phyloP scores from a whole-genome alignment of 495 filamentous ascomycete genomes.

The Aspergillus conjunctus region DNA sequence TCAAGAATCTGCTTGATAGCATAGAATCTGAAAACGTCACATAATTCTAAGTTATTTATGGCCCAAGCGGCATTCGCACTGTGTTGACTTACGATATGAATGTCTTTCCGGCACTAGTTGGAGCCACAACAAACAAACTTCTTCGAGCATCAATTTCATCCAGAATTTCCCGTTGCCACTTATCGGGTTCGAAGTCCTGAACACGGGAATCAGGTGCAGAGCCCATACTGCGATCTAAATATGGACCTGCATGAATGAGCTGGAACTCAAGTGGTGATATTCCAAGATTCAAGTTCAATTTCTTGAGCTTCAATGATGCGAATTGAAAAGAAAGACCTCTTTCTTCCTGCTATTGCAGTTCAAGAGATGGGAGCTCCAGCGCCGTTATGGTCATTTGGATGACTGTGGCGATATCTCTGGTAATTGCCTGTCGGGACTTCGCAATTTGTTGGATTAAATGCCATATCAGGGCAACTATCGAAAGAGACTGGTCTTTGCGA shows the following conservation, averaged over 20 bases:
- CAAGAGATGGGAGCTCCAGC: conserved; percentile 29
- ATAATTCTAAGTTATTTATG: conserved; percentile 9
- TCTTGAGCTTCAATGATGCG: conserved; percentile 23
- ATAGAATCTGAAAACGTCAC: conserved; percentile 55
- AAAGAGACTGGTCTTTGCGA: not conserved
- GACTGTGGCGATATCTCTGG: conserved; percentile 24
- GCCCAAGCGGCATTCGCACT: not conserved
- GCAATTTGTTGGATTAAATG: conserved; percentile 21
- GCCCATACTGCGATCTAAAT: conserved; percentile 72
- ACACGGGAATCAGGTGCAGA: conserved; percentile 65
- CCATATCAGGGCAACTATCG: conserved; percentile 25
- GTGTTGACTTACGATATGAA: conserved; percentile 50
- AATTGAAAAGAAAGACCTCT: conserved; percentile 41
- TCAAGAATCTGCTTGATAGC: conserved; percentile 76
- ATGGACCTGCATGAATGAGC: conserved; percentile 67
- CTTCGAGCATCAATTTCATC: conserved; percentile 69
- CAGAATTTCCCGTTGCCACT: conserved; percentile 73
- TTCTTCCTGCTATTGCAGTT: conserved; percentile 7
- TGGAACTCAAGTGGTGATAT: conserved; percentile 58
- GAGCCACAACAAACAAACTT: conserved; percentile 74
- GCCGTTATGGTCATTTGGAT: conserved; percentile 29
- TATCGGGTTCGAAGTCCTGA: conserved; percentile 67
- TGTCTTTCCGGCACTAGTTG: conserved; percentile 70
- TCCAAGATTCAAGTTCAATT: conserved; percentile 24
- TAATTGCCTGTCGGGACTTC: conserved; percentile 29